Conservation (phyloP, 306 rosid species). For the Trifolium fragiferum region DNA sequence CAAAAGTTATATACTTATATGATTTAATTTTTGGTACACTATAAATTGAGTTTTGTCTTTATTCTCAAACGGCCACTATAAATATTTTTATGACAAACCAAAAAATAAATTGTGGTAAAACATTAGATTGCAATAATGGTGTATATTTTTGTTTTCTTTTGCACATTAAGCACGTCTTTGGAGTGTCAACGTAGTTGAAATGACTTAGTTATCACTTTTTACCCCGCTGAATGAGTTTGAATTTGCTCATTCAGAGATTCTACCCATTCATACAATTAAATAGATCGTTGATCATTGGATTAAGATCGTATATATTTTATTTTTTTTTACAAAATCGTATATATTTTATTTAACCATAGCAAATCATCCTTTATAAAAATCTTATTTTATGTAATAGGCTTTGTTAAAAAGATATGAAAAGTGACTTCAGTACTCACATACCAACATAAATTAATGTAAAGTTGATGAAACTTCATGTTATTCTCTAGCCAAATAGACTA, state of each 20-base stretch:
- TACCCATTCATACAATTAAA: no score
- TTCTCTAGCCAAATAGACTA: slow-evolving; percentile 37
- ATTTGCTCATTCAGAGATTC: neutral
- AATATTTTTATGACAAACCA: slow-evolving; percentile 12
- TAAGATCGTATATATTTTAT: no score
- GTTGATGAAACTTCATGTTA: slow-evolving; percentile 25
- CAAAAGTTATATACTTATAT: slow-evolving; percentile 39
- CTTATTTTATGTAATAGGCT: no score
- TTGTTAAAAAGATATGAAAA: slow-evolving; percentile 10
- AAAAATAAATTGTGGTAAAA: slow-evolving; percentile 13
- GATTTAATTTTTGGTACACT: slow-evolving; percentile 7
- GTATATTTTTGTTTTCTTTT: neutral
- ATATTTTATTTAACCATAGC: no score
- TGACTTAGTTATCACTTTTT: no score
- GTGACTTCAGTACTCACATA: slow-evolving; percentile 35
- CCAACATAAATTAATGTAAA: slow-evolving; percentile 26
- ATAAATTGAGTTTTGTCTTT: slow-evolving; percentile 1
- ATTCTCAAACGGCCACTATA: slow-evolving; percentile 20
- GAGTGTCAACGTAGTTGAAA: no score
- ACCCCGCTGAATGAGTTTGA: no score
- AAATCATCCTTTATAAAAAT: no score
- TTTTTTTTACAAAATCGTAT: no score
- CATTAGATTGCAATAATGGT: slow-evolving; percentile 5
- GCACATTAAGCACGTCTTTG: no score
- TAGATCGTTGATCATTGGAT: no score